phyloP scores from a whole-genome alignment of 345 rosid species.

The Brassica cretica region DNA sequence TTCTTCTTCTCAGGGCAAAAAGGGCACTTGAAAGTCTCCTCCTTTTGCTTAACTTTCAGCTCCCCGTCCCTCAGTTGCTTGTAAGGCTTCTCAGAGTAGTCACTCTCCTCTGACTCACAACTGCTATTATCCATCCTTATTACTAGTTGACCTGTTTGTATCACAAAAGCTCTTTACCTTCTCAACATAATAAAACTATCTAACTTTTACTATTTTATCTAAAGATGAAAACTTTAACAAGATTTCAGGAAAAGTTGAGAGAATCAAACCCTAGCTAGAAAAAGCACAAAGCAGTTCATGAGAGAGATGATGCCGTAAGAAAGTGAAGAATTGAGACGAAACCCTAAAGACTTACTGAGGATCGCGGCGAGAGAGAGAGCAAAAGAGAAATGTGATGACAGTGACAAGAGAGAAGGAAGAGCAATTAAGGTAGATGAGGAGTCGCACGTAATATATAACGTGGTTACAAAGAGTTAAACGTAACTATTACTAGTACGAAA shows the following conservation, averaged over 20 bases:
- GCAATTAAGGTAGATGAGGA: no score
- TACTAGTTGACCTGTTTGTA: no score
- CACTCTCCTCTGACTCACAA: slow-evolving; percentile 74
- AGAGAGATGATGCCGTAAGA: no score
- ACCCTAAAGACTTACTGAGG: background rate
- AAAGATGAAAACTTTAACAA: background rate
- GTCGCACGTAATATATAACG: no score
- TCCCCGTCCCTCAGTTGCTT: slow-evolving; percentile 47
- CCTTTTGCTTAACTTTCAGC: slow-evolving; percentile 62
- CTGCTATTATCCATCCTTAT: slow-evolving; percentile 48
- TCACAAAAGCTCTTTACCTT: no score
- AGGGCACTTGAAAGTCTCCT: slow-evolving; percentile 69
- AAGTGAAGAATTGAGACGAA: no score
- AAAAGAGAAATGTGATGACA: background rate
- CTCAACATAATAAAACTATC: no score
- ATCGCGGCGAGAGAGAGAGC: background rate
- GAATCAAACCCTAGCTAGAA: background rate
- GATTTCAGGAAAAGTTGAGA: background rate
- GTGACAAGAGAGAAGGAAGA: background rate
- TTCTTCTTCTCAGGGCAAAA: slow-evolving; percentile 89
- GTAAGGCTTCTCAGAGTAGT: slow-evolving; percentile 63
- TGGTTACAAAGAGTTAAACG: no score
- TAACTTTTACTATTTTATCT: no score
- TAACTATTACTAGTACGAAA: background rate
- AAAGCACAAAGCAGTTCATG: no score